phyloP scores from a whole-genome alignment of 129 eudicot genomes.

The Logfia minima region DNA sequence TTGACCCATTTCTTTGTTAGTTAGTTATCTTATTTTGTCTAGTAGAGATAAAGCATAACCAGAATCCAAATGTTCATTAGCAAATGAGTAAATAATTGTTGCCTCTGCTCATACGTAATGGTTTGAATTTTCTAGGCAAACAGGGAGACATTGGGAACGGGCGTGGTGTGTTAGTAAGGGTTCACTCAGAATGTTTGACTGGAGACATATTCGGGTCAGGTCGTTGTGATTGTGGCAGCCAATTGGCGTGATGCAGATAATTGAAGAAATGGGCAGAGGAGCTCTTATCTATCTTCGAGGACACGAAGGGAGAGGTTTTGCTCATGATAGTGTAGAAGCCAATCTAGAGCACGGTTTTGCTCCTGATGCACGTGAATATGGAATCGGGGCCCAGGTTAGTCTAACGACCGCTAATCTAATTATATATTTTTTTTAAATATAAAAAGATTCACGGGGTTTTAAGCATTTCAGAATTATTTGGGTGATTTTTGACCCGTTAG shows the following conservation, averaged over 20 bases:
- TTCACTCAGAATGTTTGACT: conserved; percentile 94
- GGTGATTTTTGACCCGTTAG: neutral
- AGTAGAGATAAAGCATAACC: too few relatives aligned
- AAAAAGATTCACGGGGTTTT: neutral
- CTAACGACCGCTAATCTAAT: neutral
- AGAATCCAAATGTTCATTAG: too few relatives aligned
- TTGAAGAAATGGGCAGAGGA: conserved; percentile 80
- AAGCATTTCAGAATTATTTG: neutral
- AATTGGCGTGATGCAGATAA: conserved; percentile 79
- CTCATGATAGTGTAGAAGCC: conserved; percentile 95
- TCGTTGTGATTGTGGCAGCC: conserved; percentile 91
- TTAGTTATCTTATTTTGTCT: neutral
- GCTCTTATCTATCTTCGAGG: conserved; percentile 85
- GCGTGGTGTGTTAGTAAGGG: conserved; percentile 74
- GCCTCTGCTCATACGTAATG: neutral
- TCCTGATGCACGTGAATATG: conserved; percentile 90
- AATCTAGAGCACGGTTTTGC: conserved; percentile 90
- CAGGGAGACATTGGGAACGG: conserved; percentile 91
- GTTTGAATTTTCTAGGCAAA: neutral
- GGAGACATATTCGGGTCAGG: conserved; percentile 91
- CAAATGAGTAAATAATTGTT: too few relatives aligned
- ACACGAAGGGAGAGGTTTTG: conserved; percentile 95
- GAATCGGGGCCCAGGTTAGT: conserved; percentile 88
- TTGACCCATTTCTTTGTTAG: neutral
- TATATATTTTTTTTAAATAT: too few relatives aligned